Base-by-base conservation (phyloP, 1,139 yeast species). In the Geotrichum phurueaensis region DNA sequence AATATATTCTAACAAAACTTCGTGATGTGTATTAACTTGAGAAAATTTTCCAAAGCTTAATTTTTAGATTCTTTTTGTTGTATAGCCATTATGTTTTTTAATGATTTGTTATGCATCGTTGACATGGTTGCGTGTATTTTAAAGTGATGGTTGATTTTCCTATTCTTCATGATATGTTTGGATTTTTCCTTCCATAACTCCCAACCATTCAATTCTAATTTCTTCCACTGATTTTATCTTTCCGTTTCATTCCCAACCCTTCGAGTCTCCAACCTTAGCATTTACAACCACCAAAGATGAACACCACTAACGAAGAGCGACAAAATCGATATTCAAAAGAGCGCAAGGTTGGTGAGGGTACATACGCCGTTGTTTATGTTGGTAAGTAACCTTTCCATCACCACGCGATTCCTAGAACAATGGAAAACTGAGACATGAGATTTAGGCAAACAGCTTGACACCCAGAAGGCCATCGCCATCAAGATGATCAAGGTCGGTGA, bases 341-440 rank as follows among this genome's bases (percentile, higher is more conserved):
- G 63, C 84, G 83, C 67, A 92, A 92, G 72, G 97, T 94, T 31
- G 99, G 99, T 71, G 99, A 95, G 76, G 99, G 99, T 75, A 95
- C 99, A 0, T 95, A 94, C 78, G 99, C 99, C 54, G 96, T 92
- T 62, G 99, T 95, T 1, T 94, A 88, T 70, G 79, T 94, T 20
- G 98, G 97, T 0, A 81, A 81, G 62, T 86, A 85, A 67, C 48
- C 27, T 15, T 33, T 51, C 31, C 23, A n/a, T 12, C 6, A 25
- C n/a, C 10, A 4, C 45, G 50, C 5, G 66, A 73, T 59, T 69
- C 67, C 33, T 72, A 75, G 60, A 63, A 25, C 7, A 15, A n/a
- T n/a, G 9, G 27, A 25, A 6, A 10, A 12, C 27, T 48, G 15
- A 60, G 36, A 13, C 15, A 20, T 25, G 27, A n/a, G 18, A 25